A percentile compares a stretch with the other conserved stretches of the same genome.
phyloP scores from a whole-genome alignment of 306 rosid genomes.

The Crotalaria pallida region DNA sequence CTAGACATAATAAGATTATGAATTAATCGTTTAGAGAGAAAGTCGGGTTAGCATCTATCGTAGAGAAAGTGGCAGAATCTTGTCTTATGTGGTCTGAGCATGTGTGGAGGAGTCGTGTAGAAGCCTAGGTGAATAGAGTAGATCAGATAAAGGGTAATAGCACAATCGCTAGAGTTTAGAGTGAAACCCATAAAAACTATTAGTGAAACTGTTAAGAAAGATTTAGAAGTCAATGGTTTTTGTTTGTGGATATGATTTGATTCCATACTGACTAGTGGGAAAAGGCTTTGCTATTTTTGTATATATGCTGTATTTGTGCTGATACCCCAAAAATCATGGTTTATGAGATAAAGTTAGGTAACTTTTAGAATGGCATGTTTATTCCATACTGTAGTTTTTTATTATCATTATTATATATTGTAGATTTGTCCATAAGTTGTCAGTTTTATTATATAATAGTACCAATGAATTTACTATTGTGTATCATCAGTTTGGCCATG shows the following conservation, averaged over 20 bases:
- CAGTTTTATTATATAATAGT: not conserved
- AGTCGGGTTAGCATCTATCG: too few relatives aligned
- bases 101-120: too few relatives aligned
- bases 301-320: not conserved
- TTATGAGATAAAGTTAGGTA: not conserved
- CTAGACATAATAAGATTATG: too few relatives aligned
- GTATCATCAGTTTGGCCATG: conserved; percentile 59
- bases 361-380: not conserved
- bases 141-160: too few relatives aligned
- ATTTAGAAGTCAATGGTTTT: not conserved
- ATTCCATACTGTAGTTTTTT: not conserved
- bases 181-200: too few relatives aligned
- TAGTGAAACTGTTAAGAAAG: too few relatives aligned
- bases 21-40: too few relatives aligned
- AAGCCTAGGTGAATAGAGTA: too few relatives aligned
- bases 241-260: not conserved
- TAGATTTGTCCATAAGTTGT: not conserved
- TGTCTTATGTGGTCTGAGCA: too few relatives aligned
- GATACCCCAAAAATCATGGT: not conserved
- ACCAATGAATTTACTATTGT: not conserved
- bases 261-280: not conserved
- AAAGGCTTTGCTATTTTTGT: not conserved
- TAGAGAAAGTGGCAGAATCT: too few relatives aligned
- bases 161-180: too few relatives aligned
- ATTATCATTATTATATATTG: not conserved